Base-by-base conservation (phyloP, 2,329 filamentous ascomycete species). In the Exophiala calicioides region DNA sequence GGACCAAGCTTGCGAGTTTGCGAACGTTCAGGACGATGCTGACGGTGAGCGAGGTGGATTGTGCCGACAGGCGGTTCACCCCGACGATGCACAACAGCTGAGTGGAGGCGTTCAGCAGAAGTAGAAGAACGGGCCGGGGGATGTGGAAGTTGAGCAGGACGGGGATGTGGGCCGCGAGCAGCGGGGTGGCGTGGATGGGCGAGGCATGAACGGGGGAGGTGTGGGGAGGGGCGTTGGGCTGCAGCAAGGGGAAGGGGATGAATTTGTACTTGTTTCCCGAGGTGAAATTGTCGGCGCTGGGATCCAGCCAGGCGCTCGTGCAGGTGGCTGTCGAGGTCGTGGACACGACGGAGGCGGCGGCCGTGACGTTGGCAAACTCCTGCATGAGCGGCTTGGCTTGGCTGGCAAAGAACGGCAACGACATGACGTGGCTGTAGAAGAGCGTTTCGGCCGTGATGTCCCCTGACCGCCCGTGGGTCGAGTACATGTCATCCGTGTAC, bases 11-110 rank as follows among this genome's bases (percentile, higher is more conserved):
- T 44, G 95, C 85, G 15, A 98, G 75, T 69, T 98, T 98, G 58
- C 93, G 81, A 50, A 98, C 87, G 65, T 97, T 98, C 50, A 98
- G 76, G 36, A 97, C 90, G 59, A 98, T 95, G 1, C 91, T 96
- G 18, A 98, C 93, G 0, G 93, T 97, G 44, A 98, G 77, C 0
- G 93, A 94, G 3, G 90, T 91, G 3, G 88, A 88, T 44, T 85
- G 85, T 1, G 91, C 88, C 1, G 88, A 90, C 3, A 98, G 76
- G n/a, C 95, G 78, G 59, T 97, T 97, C 47, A 98, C 93, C 1
- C 93, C 93, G 3, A 90, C 86, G 55, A 98, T 97, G 67, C 93
- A 98, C 18, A 90, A 80, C 61, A 96, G 89, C 68, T 98, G 93
- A 3, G 93, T 97, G 37, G 94, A 64, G 0, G 94, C 88, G 58